Conservation (phyloP, 495 filamentous ascomycete species). For the Penicillium silybi region DNA sequence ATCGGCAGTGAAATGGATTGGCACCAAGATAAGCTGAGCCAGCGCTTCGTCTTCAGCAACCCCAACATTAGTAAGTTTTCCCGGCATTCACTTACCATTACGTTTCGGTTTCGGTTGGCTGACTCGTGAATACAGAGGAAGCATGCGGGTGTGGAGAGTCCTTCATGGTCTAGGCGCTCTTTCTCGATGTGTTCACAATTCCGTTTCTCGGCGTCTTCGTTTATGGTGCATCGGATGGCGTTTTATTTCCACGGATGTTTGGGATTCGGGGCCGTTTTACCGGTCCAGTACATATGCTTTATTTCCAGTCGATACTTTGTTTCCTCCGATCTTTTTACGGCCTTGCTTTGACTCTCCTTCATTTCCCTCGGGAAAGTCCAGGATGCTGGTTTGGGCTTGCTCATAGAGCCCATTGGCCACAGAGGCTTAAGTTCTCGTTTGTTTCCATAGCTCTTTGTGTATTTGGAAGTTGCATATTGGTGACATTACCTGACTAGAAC, state of each 20-base stretch:
- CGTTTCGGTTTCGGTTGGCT: slow-evolving; percentile 14
- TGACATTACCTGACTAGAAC: slow-evolving; percentile 9
- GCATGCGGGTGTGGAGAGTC: slow-evolving; percentile 97
- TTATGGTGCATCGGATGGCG: slow-evolving; percentile 43
- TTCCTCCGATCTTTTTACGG: slow-evolving; percentile 5
- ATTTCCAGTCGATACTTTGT: slow-evolving; percentile 34
- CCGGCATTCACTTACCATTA: background rate
- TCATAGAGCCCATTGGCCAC: slow-evolving; percentile 8
- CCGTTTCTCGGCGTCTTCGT: slow-evolving; percentile 21
- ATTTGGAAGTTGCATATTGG: background rate
- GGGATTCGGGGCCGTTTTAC: slow-evolving; percentile 12
- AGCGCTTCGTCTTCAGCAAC: slow-evolving; percentile 90
- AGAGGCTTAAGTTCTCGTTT: background rate
- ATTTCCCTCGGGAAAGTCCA: background rate
- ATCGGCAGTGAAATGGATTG: slow-evolving; percentile 99
- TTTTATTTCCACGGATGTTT: slow-evolving; percentile 23
- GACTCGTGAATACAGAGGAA: slow-evolving; percentile 63
- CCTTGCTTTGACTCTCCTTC: background rate
- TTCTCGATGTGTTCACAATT: slow-evolving; percentile 14
- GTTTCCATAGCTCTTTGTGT: background rate
- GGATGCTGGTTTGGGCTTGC: background rate
- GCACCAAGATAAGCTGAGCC: slow-evolving; percentile 89
- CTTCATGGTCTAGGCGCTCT: slow-evolving; percentile 68
- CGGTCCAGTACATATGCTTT: slow-evolving; percentile 28
- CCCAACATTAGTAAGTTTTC: slow-evolving; percentile 89